Base-by-base conservation (phyloP, 192 early-diverging fungal species). In the Backusella morwellensis region DNA sequence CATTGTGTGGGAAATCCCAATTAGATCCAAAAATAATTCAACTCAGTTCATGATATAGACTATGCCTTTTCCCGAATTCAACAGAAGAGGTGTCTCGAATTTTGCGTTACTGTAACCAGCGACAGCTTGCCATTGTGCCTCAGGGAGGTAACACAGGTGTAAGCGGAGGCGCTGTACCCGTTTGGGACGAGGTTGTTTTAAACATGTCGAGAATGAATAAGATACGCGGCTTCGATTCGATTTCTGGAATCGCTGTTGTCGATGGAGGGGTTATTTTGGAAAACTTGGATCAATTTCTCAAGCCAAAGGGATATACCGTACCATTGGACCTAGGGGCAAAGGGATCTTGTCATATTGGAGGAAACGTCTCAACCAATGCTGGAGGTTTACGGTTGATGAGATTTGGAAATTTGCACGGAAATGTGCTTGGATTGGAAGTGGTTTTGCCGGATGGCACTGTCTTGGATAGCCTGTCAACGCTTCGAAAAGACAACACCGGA, bases 111-210 rank as follows among this genome's bases (percentile, higher is more conserved):
- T 98, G 97, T 87, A 92, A 96, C 76, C 86, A 88, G 4, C 82
- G 94, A n/a, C 75, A 81, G 29, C 81, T 99, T 17, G 97, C 98
- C 1, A 91, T 99, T 35, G 95, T 96, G 12, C 97, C 98, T 17
- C 98, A 99, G 84, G 97, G 98, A 68, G 98, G 97, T 40, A 99
- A 99, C 83, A 99, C 96, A 2, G 96, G 97, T 23, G 86, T 99
- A 19, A 94, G 94, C 41, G 97, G 97, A 67, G 98, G 98, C 12
- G 90, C 92, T 40, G 95, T 97, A 4, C 95, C 96, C 5, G 96
- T 99, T 0, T 93, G 95, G 85, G 98, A 99, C 76, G 98, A 99
- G 83, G 89, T 99, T 63, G 88, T 99, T 50, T 68, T 99, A 52
- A 92, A 87, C 47, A 87, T 93, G 80, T 85, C 86, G 71, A 88